A percentile compares a stretch with the other conserved stretches of the same genome.
Evolutionary conservation across 768 basidiomycete species (phyloP).

Genomic region (Dentipellis fragilis): DNA sequence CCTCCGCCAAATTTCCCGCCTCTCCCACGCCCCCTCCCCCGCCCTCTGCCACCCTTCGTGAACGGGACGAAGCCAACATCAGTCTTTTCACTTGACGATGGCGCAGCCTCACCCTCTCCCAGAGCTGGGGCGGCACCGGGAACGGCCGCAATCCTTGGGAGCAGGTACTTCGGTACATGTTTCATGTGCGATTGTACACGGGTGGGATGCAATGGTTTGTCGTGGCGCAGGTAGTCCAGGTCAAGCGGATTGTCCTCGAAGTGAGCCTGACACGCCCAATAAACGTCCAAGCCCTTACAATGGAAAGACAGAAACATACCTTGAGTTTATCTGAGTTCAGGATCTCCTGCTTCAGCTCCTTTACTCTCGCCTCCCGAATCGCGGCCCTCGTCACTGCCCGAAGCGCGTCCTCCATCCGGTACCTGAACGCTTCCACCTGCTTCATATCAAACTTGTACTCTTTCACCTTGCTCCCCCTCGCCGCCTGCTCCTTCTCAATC

Average conservation of each 20-base stretch:
- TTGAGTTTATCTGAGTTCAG: slow-evolving; percentile 95
- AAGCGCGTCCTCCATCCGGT: slow-evolving; percentile 95
- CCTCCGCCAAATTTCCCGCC: slow-evolving; percentile 30
- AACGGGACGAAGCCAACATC: slow-evolving; percentile 63
- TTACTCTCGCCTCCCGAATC: slow-evolving; percentile 84
- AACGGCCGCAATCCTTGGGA: slow-evolving; percentile 71
- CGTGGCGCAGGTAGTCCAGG: slow-evolving; percentile 85
- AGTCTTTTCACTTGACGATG: slow-evolving; percentile 11
- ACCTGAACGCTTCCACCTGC: slow-evolving; percentile 94
- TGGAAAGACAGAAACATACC: slow-evolving; percentile 37
- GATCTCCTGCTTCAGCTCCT: slow-evolving; percentile 89
- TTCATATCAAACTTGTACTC: slow-evolving; percentile 94
- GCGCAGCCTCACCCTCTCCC: slow-evolving; percentile 16
- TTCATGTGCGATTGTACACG: slow-evolving; percentile 92
- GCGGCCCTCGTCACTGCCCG: slow-evolving; percentile 78
- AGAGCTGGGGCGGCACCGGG: slow-evolving; percentile 22
- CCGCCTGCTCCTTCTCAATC: slow-evolving; percentile 70
- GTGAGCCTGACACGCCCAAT: slow-evolving; percentile 56
- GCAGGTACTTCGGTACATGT: slow-evolving; percentile 85
- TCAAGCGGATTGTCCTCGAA: slow-evolving; percentile 96
- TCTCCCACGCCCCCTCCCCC: slow-evolving; percentile 41
- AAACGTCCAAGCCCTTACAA: background rate
- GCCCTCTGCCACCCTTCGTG: slow-evolving; percentile 42
- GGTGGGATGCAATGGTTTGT: slow-evolving; percentile 86
- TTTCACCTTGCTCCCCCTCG: slow-evolving; percentile 47